Percentiles rank a stretch among this genome's conserved stretches.
These are phyloP conservation scores for Colletotrichum eleusines DNA, from an alignment of 2,329 filamentous ascomycete genomes.

Conservation along the genomic window DNA sequence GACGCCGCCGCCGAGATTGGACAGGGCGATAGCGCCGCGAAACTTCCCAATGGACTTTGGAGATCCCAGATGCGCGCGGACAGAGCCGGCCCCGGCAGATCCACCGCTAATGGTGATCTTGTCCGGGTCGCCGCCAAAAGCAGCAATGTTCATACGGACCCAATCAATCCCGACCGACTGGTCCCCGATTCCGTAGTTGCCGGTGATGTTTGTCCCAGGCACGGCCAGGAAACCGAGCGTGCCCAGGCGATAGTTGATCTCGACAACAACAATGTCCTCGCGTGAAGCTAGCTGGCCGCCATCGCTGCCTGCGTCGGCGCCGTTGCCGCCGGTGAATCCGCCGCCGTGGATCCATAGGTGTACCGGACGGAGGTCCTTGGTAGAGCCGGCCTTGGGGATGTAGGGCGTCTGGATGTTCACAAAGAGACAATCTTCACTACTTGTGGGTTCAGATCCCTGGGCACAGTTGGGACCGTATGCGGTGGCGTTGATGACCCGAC, in stretches of 20 bases:
- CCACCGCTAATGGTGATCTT: constrained; percentile 51
- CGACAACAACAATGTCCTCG: constrained; percentile 44
- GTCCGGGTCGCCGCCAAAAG: no score
- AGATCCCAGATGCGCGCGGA: constrained; percentile 62
- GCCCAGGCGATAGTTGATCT: constrained; percentile 48
- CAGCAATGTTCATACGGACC: constrained; percentile 50
- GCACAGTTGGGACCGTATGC: not conserved
- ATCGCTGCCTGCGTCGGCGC: not conserved
- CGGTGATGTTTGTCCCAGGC: constrained; percentile 43
- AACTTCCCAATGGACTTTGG: constrained; percentile 60
- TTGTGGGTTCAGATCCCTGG: not conserved
- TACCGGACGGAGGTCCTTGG: not conserved
- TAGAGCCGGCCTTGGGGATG: not conserved
- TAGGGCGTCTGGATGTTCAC: not conserved
- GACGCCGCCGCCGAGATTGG: constrained; percentile 65
- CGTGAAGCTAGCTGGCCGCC: not conserved
- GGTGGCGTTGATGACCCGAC: not conserved
- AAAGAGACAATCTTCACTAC: not conserved
- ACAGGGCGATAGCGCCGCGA: constrained; percentile 61
- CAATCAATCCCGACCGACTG: constrained; percentile 52
- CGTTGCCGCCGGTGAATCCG: not conserved
- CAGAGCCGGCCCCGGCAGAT: constrained; percentile 62
- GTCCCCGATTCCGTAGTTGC: constrained; percentile 49
- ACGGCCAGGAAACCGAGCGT: constrained; percentile 49
- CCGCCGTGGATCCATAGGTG: not conserved